A percentile compares a stretch with the other conserved stretches of the same genome.
Evolutionary conservation across 2,329 filamentous ascomycete species (phyloP).

Genomic region (Aspergillus spinulosporus): DNA sequence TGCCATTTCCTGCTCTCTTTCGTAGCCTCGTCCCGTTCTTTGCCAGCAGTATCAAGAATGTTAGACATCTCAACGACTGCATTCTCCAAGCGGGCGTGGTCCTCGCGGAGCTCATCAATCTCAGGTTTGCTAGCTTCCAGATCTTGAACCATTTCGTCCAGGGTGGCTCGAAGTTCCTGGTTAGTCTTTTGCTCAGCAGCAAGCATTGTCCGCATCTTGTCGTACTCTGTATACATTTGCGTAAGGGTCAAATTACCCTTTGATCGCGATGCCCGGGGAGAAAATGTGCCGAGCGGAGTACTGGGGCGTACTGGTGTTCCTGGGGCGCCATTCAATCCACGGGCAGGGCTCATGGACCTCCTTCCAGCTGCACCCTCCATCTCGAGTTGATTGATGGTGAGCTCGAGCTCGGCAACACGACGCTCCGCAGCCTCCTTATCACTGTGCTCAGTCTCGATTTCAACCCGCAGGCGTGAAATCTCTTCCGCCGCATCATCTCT

Average conservation of each 20-base stretch:
- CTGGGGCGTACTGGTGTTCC: constrained; percentile 52
- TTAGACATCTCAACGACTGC: constrained; percentile 83
- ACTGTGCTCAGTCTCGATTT: constrained; percentile 57
- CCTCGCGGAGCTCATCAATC: constrained; percentile 77
- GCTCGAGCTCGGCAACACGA: constrained; percentile 65
- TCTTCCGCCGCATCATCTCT: constrained; percentile 64
- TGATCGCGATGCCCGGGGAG: constrained; percentile 56
- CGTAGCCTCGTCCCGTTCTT: constrained; percentile 74
- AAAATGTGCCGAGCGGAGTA: constrained; percentile 52
- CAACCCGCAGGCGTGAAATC: constrained; percentile 54
- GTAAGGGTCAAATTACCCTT: constrained; percentile 60
- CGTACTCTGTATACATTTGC: constrained; percentile 64
- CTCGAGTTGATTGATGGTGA: constrained; percentile 61
- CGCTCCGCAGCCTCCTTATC: constrained; percentile 64
- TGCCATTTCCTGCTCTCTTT: constrained; percentile 79
- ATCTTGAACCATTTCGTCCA: constrained; percentile 83
- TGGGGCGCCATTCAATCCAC: constrained; percentile 52
- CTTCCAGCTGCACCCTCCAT: constrained; percentile 49
- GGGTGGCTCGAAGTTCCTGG: constrained; percentile 70
- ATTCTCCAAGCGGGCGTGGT: constrained; percentile 75
- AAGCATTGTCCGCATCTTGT: constrained; percentile 66
- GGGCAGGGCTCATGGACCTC: constrained; percentile 56
- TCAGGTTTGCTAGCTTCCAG: constrained; percentile 85
- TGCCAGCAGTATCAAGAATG: constrained; percentile 76
- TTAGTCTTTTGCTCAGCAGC: constrained; percentile 72